Evolutionary conservation across 768 basidiomycete genomes (phyloP).

Genomic region (Phlebiopsis flavidoalba): DNA sequence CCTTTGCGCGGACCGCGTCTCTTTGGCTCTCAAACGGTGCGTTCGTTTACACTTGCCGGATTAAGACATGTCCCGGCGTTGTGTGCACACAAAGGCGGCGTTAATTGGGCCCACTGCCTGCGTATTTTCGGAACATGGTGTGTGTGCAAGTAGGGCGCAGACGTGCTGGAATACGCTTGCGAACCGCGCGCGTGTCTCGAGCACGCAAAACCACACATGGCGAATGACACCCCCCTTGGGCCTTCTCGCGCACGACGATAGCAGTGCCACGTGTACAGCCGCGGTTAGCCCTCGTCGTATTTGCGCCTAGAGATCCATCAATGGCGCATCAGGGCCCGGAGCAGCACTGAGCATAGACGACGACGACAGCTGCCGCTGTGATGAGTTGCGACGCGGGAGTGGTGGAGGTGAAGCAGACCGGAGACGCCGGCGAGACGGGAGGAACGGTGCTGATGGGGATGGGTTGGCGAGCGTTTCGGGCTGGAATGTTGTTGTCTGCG

Average conservation of each 20-base stretch:
- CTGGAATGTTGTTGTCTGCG: slow-evolving; percentile 4
- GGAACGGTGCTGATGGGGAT: not conserved
- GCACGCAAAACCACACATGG: no score
- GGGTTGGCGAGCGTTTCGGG: slow-evolving; percentile 2
- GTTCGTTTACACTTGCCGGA: slow-evolving; percentile 3
- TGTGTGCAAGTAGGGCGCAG: no score
- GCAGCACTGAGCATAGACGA: not conserved
- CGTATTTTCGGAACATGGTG: not conserved
- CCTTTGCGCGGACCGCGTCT: not conserved
- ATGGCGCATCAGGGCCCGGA: not conserved
- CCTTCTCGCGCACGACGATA: not conserved
- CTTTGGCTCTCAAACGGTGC: not conserved
- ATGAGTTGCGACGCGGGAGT: not conserved
- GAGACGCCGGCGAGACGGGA: not conserved
- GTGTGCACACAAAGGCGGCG: not conserved
- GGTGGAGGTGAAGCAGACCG: not conserved
- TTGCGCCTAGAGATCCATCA: not conserved
- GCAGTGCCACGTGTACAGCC: not conserved
- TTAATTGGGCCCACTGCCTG: not conserved
- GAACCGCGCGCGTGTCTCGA: no score
- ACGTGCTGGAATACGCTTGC: no score
- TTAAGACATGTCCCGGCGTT: not conserved
- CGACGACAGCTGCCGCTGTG: not conserved
- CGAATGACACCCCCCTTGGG: no score
- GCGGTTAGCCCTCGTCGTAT: not conserved